Base-by-base conservation (phyloP, 257 asterid genomes). In the Ballota nigra region DNA sequence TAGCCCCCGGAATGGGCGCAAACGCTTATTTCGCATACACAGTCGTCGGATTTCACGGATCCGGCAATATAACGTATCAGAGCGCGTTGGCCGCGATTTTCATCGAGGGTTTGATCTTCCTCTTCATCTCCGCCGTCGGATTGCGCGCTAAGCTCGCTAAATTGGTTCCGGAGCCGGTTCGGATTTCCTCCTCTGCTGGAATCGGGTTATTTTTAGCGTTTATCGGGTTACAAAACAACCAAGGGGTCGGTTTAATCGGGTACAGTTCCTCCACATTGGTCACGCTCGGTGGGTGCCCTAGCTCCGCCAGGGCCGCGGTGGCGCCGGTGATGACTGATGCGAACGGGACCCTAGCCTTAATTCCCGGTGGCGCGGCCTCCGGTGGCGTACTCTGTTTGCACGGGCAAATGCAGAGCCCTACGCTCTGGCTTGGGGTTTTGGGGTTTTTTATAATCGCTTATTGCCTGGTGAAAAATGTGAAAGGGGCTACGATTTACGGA, bases 1-100 rank as follows among this genome's bases (percentile, higher is more conserved):
- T 92, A 16, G 98, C 98, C 1, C 98, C 98, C 0, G 98, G 98
- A 7, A 92, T 92, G 98, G 97, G 98, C 3, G 78, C 90, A 2
- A 94, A 94, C 70, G 99, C 97, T 0, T 91, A 94, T 69, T 89
- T 94, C 75, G 96, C 98, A 0, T 94, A 94, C 79, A 89, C 97
- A 2, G 96, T 94, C 18, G 99, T 91, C 5, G 97, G 99, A 0
- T 94, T 91, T 68, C 99, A 94, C 64, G 99, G 99, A 45, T 86
- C 97, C 2, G 99, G 99, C 10, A 89, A 56, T 58, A 56, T 94
- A 2, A 73, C 97, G 0, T 94, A 94, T 24, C 88, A 84, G 34
- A 82, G 84, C 74, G 99, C 99, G 5, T 69, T 94, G 15, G 96
- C 97, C 24, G 97, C 96, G 12, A 82, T 94, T 69, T 94, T 94